Percentiles rank a stretch among this genome's conserved stretches.
phyloP scores from a whole-genome alignment of 148 eudicot genomes.

The Linanthus parryae region DNA sequence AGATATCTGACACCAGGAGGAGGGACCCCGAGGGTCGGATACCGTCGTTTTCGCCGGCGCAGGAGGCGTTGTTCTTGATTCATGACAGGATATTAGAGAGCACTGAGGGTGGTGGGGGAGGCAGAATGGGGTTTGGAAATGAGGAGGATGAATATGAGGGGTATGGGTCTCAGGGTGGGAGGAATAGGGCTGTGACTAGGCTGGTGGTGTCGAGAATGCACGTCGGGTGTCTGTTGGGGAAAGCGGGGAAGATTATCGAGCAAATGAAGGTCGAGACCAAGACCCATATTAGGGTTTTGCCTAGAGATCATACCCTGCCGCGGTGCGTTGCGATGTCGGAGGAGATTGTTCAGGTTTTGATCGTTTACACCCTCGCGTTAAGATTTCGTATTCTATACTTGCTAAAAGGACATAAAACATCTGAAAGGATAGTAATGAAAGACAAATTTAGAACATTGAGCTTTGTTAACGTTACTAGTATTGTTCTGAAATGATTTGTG shows the following conservation, averaged over 20 bases:
- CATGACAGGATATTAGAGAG: constrained; percentile 93
- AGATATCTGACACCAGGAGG: constrained; percentile 85
- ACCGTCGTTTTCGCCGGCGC: constrained; percentile 89
- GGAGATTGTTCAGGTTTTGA: constrained; percentile 98
- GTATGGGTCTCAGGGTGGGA: constrained; percentile 35
- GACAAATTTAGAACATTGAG: no score
- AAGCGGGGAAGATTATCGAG: constrained; percentile 97
- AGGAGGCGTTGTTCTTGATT: constrained; percentile 80
- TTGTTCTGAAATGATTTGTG: no score
- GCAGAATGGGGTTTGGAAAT: constrained; percentile 13
- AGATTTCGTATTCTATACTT: background rate
- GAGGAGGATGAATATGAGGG: constrained; percentile 40
- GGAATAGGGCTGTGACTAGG: constrained; percentile 74
- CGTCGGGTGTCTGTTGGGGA: constrained; percentile 92
- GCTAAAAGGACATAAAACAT: background rate
- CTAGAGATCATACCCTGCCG: constrained; percentile 84
- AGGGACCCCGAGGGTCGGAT: constrained; percentile 89
- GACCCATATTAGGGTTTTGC: constrained; percentile 93
- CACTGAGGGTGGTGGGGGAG: constrained; percentile 27
- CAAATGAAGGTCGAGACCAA: constrained; percentile 96
- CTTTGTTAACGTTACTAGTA: no score
- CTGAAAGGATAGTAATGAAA: background rate
- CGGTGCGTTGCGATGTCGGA: constrained; percentile 85
- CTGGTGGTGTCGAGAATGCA: constrained; percentile 93
- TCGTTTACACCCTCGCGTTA: background rate